Percentiles rank a stretch among this genome's conserved stretches.
phyloP scores from a whole-genome alignment of 768 basidiomycete species.

The Tulasnella sp. region DNA sequence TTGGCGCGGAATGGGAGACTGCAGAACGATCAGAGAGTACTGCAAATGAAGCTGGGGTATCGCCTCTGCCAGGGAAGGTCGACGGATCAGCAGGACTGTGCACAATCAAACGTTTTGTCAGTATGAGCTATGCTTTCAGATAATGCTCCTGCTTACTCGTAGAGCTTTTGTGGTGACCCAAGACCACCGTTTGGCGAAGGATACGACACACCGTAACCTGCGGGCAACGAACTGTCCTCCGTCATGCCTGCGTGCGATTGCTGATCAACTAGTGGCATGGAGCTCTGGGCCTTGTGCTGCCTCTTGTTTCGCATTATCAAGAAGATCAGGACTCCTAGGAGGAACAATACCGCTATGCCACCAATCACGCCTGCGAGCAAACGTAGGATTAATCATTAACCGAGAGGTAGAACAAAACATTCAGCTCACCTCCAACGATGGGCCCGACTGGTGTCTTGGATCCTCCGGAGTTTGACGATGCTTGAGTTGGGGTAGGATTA shows the following conservation, averaged over 20 bases:
- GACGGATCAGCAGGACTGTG: constrained; percentile 2
- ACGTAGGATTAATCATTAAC: background rate
- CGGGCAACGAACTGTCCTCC: background rate
- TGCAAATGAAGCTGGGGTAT: background rate
- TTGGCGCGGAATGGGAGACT: no score
- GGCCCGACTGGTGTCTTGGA: background rate
- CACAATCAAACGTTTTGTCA: background rate
- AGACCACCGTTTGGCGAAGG: background rate
- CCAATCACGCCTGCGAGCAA: constrained; percentile 11
- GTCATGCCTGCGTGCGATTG: background rate
- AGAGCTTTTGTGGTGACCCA: no score
- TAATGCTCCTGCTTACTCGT: background rate
- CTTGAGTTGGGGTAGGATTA: background rate
- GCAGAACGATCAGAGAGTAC: no score
- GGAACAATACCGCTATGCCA: background rate
- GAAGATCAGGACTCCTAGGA: background rate
- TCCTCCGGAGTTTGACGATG: background rate
- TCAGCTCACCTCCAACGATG: constrained; percentile 5
- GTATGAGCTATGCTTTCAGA: background rate
- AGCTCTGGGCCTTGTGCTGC: background rate
- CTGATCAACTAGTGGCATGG: background rate
- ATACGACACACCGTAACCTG: background rate
- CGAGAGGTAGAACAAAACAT: background rate
- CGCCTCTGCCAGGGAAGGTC: background rate
- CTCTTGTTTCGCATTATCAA: background rate